Evolutionary conservation across 768 basidiomycete genomes (phyloP).

Genomic region (Kwoniella mangroviensis): DNA sequence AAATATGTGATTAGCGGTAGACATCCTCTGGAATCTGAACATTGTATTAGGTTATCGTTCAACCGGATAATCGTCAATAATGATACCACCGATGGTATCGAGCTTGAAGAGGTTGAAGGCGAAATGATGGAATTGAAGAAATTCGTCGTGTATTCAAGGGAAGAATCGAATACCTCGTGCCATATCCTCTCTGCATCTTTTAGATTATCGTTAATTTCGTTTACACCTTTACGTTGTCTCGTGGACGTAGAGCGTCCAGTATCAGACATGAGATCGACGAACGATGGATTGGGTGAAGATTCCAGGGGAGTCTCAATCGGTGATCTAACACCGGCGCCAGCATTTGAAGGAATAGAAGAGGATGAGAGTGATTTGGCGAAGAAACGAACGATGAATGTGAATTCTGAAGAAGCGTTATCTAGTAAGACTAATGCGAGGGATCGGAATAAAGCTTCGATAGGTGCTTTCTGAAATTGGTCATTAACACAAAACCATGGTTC

Average conservation of each 20-base stretch:
- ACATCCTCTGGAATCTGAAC: conserved; percentile 77
- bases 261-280: conserved; percentile 36
- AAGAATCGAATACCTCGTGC: conserved; percentile 93
- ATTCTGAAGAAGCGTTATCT: conserved; percentile 93
- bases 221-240: conserved; percentile 12
- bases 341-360: neutral
- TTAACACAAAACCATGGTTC: neutral
- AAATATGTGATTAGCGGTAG: conserved; percentile 80
- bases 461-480: conserved; percentile 67
- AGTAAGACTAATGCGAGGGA: conserved; percentile 86
- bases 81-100: conserved; percentile 69
- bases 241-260: conserved; percentile 21
- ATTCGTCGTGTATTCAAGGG: conserved; percentile 80
- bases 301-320: conserved; percentile 23
- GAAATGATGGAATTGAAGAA: conserved; percentile 74
- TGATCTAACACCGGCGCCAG: conserved; percentile 6
- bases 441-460: conserved; percentile 79
- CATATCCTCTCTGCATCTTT: conserved; percentile 64
- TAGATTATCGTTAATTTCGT: conserved; percentile 25
- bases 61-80: conserved; percentile 90
- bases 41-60: conserved; percentile 75
- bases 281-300: conserved; percentile 26
- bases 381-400: conserved; percentile 82
- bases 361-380: conserved; percentile 62
- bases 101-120: conserved; percentile 58